Percentiles rank a stretch among this genome's conserved stretches.
These are phyloP conservation scores for Tricholoma saponaceum DNA, from an alignment of 768 basidiomycete species.

Conservation along the genomic window DNA sequence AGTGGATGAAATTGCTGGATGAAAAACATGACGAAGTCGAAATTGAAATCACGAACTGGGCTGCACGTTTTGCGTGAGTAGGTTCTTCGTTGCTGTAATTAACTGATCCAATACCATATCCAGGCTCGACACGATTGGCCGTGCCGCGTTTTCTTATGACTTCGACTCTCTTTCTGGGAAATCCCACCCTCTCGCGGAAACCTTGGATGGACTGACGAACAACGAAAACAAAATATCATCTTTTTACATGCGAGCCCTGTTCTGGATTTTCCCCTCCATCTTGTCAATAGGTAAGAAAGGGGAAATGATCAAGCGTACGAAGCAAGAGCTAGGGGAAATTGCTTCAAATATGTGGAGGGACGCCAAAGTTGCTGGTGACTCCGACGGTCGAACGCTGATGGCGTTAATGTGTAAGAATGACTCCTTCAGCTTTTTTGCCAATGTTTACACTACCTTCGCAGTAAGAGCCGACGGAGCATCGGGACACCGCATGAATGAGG, in stretches of 20 bases:
- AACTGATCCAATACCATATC: slow-evolving; percentile 2
- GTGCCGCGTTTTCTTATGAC: slow-evolving; percentile 62
- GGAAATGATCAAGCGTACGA: slow-evolving; percentile 50
- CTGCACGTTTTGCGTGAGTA: slow-evolving; percentile 56
- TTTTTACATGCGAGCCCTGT: slow-evolving; percentile 62
- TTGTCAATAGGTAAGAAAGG: slow-evolving; percentile 55
- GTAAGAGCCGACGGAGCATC: slow-evolving; percentile 42
- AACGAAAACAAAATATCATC: slow-evolving; percentile 52
- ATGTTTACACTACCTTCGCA: slow-evolving; percentile 5
- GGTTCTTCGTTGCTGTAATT: not conserved
- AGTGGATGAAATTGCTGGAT: slow-evolving; percentile 48
- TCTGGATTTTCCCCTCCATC: slow-evolving; percentile 56
- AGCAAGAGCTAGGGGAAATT: slow-evolving; percentile 49
- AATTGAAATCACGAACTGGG: slow-evolving; percentile 56
- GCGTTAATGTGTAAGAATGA: slow-evolving; percentile 45
- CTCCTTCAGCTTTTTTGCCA: not conserved
- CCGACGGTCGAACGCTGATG: slow-evolving; percentile 45
- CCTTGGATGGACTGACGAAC: slow-evolving; percentile 59
- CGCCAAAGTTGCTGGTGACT: slow-evolving; percentile 42
- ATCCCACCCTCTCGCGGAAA: slow-evolving; percentile 43
- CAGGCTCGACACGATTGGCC: slow-evolving; percentile 56
- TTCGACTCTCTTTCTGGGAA: slow-evolving; percentile 51
- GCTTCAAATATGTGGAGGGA: slow-evolving; percentile 52
- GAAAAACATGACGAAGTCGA: slow-evolving; percentile 35
- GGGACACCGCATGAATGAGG: slow-evolving; percentile 39